phyloP scores from a whole-genome alignment of 371 early-diverging fungal genomes.

The Apophysomyces trapeziformis region DNA sequence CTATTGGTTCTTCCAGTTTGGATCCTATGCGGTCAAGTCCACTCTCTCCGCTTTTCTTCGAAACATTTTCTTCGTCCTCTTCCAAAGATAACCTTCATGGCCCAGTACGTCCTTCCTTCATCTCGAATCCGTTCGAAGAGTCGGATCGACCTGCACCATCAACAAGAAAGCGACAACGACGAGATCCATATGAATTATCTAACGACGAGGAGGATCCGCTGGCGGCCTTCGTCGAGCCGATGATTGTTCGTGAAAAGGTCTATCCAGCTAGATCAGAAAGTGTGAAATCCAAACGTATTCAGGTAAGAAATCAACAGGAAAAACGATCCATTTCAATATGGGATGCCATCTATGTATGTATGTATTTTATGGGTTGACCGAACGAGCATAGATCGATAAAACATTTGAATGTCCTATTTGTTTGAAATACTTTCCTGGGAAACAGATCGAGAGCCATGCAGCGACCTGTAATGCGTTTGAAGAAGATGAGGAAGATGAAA shows the following conservation, averaged over 20 bases:
- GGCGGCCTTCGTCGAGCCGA: slow-evolving; percentile 4
- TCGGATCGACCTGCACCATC: background rate
- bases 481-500: background rate
- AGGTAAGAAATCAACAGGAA: background rate
- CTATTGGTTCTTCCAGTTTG: background rate
- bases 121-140: background rate
- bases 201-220: background rate
- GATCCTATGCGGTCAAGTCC: slow-evolving; percentile 4
- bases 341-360: too few species aligned
- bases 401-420: slow-evolving; percentile 1
- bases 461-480: background rate
- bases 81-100: background rate
- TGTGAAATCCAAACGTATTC: background rate
- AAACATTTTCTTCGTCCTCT: background rate
- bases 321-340: too few species aligned
- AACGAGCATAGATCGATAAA: background rate
- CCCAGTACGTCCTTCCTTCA: background rate
- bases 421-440: background rate
- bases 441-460: background rate
- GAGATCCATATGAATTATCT: background rate
- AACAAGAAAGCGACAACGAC: background rate
- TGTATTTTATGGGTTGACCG: too few species aligned
- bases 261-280: background rate
- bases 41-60: background rate
- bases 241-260: background rate